Conservation (phyloP, 1,284 basidiomycete species). For the Tylopilus sp. region DNA sequence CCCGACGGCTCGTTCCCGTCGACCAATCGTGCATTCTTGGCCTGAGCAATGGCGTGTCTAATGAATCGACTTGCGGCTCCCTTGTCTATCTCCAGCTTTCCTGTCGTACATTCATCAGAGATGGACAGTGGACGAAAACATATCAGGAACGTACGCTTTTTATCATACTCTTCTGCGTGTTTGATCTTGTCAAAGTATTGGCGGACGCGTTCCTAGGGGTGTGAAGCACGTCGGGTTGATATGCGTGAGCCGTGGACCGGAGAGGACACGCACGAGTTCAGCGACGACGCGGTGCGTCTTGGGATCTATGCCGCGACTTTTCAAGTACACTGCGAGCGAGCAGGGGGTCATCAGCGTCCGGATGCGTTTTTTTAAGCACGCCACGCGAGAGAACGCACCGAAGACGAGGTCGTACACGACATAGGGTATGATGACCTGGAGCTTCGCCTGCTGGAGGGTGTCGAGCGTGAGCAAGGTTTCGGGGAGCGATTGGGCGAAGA, state of each 20-base stretch:
- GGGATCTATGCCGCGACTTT: constrained; percentile 71
- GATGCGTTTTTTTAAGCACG: neutral
- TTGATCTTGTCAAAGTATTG: constrained; percentile 80
- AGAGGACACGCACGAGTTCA: constrained; percentile 57
- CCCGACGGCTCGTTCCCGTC: constrained; percentile 22
- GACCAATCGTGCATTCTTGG: constrained; percentile 37
- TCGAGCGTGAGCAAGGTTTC: constrained; percentile 63
- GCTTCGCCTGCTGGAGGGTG: constrained; percentile 73
- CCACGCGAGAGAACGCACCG: constrained; percentile 40
- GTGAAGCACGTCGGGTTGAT: neutral
- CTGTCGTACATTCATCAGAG: constrained; percentile 9
- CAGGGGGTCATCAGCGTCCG: neutral
- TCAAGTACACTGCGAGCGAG: constrained; percentile 62
- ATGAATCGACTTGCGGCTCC: constrained; percentile 77
- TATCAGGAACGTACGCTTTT: constrained; percentile 45
- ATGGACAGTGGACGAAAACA: neutral
- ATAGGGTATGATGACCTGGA: constrained; percentile 72
- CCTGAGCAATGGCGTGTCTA: constrained; percentile 73
- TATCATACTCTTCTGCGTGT: constrained; percentile 58
- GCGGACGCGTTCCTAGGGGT: constrained; percentile 60
- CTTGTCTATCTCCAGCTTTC: constrained; percentile 54
- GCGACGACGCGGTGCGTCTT: constrained; percentile 68
- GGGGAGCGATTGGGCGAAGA: constrained; percentile 60
- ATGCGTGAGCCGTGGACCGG: neutral
- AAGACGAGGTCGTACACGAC: constrained; percentile 81